phyloP scores from a whole-genome alignment of 2,329 filamentous ascomycete genomes.

The Aspergillus sp. region DNA sequence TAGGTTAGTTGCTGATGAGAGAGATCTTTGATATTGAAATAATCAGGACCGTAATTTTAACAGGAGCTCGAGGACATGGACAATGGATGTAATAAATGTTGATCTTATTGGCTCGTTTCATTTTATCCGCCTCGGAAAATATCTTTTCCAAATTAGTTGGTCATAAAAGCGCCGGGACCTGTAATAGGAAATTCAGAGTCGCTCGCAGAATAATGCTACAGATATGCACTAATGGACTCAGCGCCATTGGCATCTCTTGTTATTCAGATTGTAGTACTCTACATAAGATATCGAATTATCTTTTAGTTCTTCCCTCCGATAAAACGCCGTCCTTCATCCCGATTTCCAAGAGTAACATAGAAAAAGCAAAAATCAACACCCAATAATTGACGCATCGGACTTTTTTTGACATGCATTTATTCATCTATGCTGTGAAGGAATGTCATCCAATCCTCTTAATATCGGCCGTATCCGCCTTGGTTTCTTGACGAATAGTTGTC shows the following conservation, averaged over 20 bases:
- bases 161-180: no score
- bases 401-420: not conserved
- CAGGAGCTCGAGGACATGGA: no score
- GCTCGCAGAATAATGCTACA: no score
- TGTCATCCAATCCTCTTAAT: conserved; percentile 21
- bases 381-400: conserved; percentile 1
- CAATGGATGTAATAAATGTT: no score
- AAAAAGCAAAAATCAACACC: conserved; percentile 8
- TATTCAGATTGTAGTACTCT: conserved; percentile 4
- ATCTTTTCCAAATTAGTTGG: no score
- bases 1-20: no score
- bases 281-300: not conserved
- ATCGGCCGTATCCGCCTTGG: conserved; percentile 41
- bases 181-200: no score
- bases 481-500: conserved; percentile 32
- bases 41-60: no score
- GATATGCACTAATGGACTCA: not conserved
- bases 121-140: no score
- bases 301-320: not conserved
- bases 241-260: conserved; percentile 1
- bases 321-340: conserved; percentile 11
- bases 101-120: no score
- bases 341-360: conserved; percentile 4
- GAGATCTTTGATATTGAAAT: no score
- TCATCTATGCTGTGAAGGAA: not conserved